Evolutionary conservation across 495 filamentous ascomycete genomes (phyloP), one percentile per base, ranked within the genome.

Genomic region (Staphylotrichum tortipilum): DNA sequence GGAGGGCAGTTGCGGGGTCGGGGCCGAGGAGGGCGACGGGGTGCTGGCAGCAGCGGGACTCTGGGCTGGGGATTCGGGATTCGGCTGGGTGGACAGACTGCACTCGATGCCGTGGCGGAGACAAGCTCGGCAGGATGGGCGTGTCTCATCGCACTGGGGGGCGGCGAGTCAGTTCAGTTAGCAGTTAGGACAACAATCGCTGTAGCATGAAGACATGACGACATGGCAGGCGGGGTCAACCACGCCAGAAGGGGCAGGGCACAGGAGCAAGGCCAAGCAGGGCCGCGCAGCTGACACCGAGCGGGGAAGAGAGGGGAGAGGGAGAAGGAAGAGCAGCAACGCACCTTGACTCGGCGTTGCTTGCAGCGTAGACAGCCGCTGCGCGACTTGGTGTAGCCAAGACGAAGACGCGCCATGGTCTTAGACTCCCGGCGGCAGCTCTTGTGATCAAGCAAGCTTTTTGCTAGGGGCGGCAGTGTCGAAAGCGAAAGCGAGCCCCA

Each of bases 301-400:
- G 35, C 15, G 3, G 7, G 8, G 28, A 18, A 23, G 29, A 44
- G 22, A 2, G 26, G 26, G 6, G 11, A 7, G 3, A 12, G 11
- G 31, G n/a, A 34, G 3, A 22, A 3, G 3, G 12, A 31, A 14
- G 33, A 31, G 9, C 14, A 11, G 21, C 7, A 38, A 47, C 7
- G 37, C n/a, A 56, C 64, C 48, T 67, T 67, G 53, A 67, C 64
- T 15, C 64, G 53, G 1, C 64, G 50, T 9, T 54, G 51, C 47
- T 67, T 67, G 37, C 64, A 67, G 5, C 60, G 38, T 17, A 50
- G 44, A 33, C 64, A 67, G 5, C 64, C 62, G 1, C 35, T 55
- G 2, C 62, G 55, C 15, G 57, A 63, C 24, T 63, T 67, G 6
- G 53, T 65, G 33, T 67, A 61, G 7, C 64, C 64, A 17, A 67